Evolutionary conservation across 257 asterid genomes (phyloP).

Genomic region (Agastache rugosa): DNA sequence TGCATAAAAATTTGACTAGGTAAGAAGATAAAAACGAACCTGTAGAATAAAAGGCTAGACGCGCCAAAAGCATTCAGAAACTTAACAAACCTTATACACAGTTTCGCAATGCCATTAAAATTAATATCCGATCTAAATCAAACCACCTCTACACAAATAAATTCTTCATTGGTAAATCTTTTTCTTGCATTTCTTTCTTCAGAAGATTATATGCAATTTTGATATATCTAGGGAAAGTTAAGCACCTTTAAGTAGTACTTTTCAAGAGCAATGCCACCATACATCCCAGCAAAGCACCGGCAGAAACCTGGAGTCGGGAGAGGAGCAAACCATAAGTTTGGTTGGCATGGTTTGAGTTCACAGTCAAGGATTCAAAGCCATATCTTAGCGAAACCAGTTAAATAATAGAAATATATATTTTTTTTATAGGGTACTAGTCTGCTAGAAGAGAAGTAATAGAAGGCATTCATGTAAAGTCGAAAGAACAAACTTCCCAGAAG

Average conservation of each 20-base stretch:
- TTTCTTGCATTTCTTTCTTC: neutral
- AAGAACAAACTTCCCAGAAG: neutral
- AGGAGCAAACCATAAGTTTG: neutral
- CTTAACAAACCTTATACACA: constrained; percentile 29
- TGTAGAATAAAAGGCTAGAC: constrained; percentile 6
- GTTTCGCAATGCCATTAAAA: constrained; percentile 24
- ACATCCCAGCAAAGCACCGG: constrained; percentile 78
- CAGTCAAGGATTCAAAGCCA: constrained; percentile 8
- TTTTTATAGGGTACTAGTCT: neutral
- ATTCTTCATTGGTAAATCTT: constrained; percentile 9
- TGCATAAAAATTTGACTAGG: neutral
- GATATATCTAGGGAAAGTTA: neutral
- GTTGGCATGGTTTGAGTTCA: constrained; percentile 14
- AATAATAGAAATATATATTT: neutral
- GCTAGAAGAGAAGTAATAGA: neutral
- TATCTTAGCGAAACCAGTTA: constrained; percentile 8
- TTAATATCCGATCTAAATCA: constrained; percentile 13
- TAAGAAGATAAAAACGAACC: neutral
- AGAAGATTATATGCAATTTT: constrained; percentile 20
- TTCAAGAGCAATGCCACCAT: constrained; percentile 59
- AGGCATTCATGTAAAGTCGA: neutral
- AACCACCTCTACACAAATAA: constrained; percentile 31
- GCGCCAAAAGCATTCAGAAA: neutral
- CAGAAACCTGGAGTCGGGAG: constrained; percentile 57
- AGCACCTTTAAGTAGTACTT: constrained; percentile 39